These are phyloP conservation scores for Podospora bellae-mahoneyi DNA, from an alignment of 495 filamentous ascomycete species.

Conservation along the genomic window DNA sequence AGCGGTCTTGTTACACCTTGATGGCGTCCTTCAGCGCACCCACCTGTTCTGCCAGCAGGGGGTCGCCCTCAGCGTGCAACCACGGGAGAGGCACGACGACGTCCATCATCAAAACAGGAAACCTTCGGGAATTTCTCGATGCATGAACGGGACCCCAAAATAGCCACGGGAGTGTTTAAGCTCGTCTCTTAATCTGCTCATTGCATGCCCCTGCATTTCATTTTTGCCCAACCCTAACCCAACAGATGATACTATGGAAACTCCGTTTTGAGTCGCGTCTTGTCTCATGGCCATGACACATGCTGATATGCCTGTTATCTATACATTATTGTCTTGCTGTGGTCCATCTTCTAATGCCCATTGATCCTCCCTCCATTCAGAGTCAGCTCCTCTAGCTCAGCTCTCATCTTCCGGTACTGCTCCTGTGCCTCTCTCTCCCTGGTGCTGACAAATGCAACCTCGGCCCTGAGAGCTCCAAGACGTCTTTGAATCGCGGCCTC, in stretches of 20 bases:
- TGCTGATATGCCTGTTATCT: not conserved
- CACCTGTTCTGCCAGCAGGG: not conserved
- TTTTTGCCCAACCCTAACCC: not conserved
- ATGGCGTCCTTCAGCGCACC: not conserved
- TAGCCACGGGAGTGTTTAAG: not conserved
- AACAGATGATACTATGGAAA: not conserved
- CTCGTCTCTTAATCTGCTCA: not conserved
- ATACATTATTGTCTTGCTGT: not conserved
- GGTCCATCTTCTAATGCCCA: slow-evolving; percentile 12
- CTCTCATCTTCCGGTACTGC: slow-evolving; percentile 66
- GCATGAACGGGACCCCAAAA: not conserved
- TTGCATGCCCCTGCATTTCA: not conserved
- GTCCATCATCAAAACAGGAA: not conserved
- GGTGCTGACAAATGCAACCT: slow-evolving; percentile 76
- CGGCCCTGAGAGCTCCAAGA: slow-evolving; percentile 71
- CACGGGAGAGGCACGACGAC: not conserved
- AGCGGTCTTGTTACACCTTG: not conserved
- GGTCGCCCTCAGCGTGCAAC: not conserved
- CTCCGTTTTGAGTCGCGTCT: no score
- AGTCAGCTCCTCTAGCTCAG: slow-evolving; percentile 68
- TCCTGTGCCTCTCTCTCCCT: slow-evolving; percentile 91
- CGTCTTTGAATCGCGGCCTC: slow-evolving; percentile 67
- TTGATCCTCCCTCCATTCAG: slow-evolving; percentile 12
- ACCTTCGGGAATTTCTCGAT: not conserved
- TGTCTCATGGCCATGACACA: not conserved